Conservation (phyloP, 306 rosid species). For the Pterocarpus macrocarpus region DNA sequence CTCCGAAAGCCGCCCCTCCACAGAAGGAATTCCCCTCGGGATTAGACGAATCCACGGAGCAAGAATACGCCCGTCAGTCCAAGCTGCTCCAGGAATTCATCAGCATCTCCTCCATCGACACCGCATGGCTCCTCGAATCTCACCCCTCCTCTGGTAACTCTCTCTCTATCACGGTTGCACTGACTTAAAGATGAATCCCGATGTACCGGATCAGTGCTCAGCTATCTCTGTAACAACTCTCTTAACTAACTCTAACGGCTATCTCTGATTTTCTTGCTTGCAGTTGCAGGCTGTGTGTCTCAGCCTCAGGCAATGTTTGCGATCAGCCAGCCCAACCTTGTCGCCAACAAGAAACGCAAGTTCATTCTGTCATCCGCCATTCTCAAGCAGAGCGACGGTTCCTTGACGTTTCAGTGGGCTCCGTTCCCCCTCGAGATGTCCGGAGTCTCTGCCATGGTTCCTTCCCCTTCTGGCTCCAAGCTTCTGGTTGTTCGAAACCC, state of each 20-base stretch:
- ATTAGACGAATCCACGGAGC: conserved; percentile 65
- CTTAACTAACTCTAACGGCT: background rate
- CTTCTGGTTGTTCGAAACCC: conserved; percentile 76
- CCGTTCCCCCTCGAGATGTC: conserved; percentile 86
- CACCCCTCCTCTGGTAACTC: conserved; percentile 43
- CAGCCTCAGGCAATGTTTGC: conserved; percentile 75
- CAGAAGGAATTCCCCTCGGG: conserved; percentile 62
- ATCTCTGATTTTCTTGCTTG: background rate
- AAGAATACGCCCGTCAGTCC: conserved; percentile 76
- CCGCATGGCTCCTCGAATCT: conserved; percentile 82
- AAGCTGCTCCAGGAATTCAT: conserved; percentile 73
- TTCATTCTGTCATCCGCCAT: conserved; percentile 72
- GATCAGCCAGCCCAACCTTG: conserved; percentile 77
- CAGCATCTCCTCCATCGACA: conserved; percentile 71
- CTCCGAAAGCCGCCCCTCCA: conserved; percentile 42
- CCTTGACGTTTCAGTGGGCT: conserved; percentile 70
- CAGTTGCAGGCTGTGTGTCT: background rate
- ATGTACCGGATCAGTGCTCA: no score
- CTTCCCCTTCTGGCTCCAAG: conserved; percentile 85
- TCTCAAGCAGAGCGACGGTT: conserved; percentile 50
- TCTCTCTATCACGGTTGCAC: no score
- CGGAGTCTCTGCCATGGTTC: conserved; percentile 77
- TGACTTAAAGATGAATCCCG: no score
- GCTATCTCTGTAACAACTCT: background rate
- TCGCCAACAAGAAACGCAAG: conserved; percentile 80